Conservation (phyloP, 768 basidiomycete species). For the Sporobolomyces pararoseus region DNA sequence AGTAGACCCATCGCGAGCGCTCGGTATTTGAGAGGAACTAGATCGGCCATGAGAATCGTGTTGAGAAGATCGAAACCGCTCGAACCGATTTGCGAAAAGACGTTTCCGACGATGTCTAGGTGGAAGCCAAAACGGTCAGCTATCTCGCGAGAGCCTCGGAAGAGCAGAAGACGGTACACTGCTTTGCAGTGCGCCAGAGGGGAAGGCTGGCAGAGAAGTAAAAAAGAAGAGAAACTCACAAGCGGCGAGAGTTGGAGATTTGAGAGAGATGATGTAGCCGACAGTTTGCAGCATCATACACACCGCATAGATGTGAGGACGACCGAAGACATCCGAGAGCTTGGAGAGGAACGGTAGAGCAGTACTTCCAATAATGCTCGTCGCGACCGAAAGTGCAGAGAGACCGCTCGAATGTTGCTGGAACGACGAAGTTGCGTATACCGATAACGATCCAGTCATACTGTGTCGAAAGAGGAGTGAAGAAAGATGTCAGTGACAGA, state of each 20-base stretch:
- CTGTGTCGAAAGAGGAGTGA: not conserved
- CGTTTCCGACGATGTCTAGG: slow-evolving; percentile 42
- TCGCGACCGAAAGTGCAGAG: slow-evolving; percentile 47
- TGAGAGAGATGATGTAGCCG: slow-evolving; percentile 48
- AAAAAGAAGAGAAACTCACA: slow-evolving; percentile 10
- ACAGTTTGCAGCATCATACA: slow-evolving; percentile 45
- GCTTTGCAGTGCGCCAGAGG: no score
- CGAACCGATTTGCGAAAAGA: slow-evolving; percentile 46
- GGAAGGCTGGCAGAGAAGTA: not conserved
- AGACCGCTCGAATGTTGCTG: slow-evolving; percentile 46
- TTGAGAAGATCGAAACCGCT: slow-evolving; percentile 47
- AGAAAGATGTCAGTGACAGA: not conserved
- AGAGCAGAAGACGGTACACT: not conserved
- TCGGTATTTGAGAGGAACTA: slow-evolving; percentile 49
- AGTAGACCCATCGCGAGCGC: slow-evolving; percentile 46
- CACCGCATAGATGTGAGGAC: slow-evolving; percentile 44
- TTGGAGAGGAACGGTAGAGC: slow-evolving; percentile 43
- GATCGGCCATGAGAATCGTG: slow-evolving; percentile 47
- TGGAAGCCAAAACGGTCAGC: no score
- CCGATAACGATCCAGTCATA: slow-evolving; percentile 26
- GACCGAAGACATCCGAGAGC: slow-evolving; percentile 45
- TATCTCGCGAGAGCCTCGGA: no score
- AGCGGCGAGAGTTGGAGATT: slow-evolving; percentile 42
- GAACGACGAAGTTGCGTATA: slow-evolving; percentile 48
- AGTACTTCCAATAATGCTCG: slow-evolving; percentile 44